Conservation (phyloP, 2,329 filamentous ascomycete species). For the Massarina eburnea region DNA sequence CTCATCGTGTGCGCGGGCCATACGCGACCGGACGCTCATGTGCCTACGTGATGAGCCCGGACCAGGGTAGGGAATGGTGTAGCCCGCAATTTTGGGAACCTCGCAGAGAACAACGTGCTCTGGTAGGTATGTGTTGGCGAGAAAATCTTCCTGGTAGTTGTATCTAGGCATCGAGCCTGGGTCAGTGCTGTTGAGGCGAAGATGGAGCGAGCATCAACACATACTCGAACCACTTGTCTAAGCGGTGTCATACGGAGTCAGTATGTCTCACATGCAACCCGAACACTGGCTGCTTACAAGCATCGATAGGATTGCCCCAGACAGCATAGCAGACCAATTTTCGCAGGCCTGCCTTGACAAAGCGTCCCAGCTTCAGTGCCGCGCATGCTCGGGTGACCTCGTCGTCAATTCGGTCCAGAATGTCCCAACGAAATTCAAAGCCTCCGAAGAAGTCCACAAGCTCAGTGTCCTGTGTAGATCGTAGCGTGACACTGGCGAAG, state of each 20-base stretch:
- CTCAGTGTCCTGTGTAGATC: constrained; percentile 19
- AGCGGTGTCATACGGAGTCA: background rate
- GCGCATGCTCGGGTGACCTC: constrained; percentile 15
- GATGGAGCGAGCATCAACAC: background rate
- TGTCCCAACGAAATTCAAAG: constrained; percentile 24
- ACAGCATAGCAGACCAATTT: constrained; percentile 26
- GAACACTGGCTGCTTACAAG: constrained; percentile 12
- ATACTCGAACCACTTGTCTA: constrained; percentile 30
- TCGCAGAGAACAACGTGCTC: constrained; percentile 28
- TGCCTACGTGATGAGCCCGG: constrained; percentile 10
- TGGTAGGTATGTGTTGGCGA: constrained; percentile 27
- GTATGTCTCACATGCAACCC: background rate
- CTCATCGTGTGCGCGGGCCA: constrained; percentile 29
- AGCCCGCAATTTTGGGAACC: constrained; percentile 15
- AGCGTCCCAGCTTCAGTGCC: constrained; percentile 10
- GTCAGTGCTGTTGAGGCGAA: too few species aligned
- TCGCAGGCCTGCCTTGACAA: constrained; percentile 13
- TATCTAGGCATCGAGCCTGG: constrained; percentile 13
- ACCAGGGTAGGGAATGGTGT: constrained; percentile 14
- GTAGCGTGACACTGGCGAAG: constrained; percentile 13
- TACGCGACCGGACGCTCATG: constrained; percentile 19
- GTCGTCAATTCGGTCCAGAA: constrained; percentile 25
- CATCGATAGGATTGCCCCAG: constrained; percentile 31
- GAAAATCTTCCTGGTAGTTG: constrained; percentile 24
- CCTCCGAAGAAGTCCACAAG: constrained; percentile 27